phyloP scores from a whole-genome alignment of 164 flowering plant species.

The Vitis amurensis region DNA sequence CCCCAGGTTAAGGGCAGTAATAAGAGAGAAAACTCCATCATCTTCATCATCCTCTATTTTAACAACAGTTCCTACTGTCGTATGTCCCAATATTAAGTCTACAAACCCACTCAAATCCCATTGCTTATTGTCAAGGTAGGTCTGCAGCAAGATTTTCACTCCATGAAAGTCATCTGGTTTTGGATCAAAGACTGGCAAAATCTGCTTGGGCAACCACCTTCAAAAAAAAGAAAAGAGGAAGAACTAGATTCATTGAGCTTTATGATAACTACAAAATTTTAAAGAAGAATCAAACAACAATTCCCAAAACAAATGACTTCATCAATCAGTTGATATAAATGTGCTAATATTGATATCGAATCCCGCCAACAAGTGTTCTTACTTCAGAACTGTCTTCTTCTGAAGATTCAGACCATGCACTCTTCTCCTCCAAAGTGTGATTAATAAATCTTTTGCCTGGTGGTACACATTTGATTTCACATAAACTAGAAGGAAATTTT shows the following conservation, averaged over 20 bases:
- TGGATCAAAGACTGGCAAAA: slow-evolving; percentile 87
- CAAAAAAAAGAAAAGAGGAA: background rate
- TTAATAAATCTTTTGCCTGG: slow-evolving; percentile 26
- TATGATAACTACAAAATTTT: background rate
- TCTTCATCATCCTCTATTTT: slow-evolving; percentile 84
- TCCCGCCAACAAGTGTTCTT: slow-evolving; percentile 15
- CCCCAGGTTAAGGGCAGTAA: slow-evolving; percentile 70
- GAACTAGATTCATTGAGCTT: too few species aligned
- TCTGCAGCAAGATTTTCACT: slow-evolving; percentile 75
- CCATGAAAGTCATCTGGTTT: slow-evolving; percentile 87
- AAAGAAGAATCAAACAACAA: background rate
- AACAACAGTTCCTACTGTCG: slow-evolving; percentile 88
- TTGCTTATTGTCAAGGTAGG: slow-evolving; percentile 60
- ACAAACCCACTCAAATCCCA: slow-evolving; percentile 93
- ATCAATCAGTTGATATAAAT: background rate
- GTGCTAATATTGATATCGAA: background rate
- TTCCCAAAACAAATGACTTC: background rate
- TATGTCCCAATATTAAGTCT: slow-evolving; percentile 81
- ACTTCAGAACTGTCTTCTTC: slow-evolving; percentile 59
- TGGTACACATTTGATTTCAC: background rate
- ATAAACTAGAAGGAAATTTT: background rate
- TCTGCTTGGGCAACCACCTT: slow-evolving; percentile 84
- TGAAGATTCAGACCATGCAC: slow-evolving; percentile 38
- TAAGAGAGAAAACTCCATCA: slow-evolving; percentile 54
- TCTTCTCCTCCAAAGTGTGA: slow-evolving; percentile 19